A percentile compares a stretch with the other conserved stretches of the same genome.
These are phyloP conservation scores for Globisporangium recalcitrans DNA, from an alignment of 352 stramenopile species.

Conservation along the genomic window DNA sequence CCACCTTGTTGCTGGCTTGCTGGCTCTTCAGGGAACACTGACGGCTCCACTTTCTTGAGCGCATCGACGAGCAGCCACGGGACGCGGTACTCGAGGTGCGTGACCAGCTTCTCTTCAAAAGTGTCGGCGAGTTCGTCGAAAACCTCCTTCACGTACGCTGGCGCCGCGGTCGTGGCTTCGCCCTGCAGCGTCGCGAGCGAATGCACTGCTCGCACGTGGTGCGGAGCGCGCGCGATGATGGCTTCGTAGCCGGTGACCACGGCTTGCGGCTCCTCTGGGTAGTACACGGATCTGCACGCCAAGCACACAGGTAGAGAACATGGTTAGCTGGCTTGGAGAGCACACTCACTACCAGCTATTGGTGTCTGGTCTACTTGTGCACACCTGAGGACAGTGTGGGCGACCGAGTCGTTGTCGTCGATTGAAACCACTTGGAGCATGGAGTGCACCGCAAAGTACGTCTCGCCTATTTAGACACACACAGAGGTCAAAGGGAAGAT, in stretches of 20 bases:
- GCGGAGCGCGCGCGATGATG: conserved; percentile 28
- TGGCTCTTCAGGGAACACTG: conserved; percentile 14
- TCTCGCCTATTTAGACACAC: no score
- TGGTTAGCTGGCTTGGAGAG: neutral
- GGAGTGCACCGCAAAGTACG: conserved; percentile 54
- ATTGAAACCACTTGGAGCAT: conserved; percentile 68
- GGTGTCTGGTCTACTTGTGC: neutral
- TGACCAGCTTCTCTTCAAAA: conserved; percentile 82
- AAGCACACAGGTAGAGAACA: no score
- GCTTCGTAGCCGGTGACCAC: conserved; percentile 44
- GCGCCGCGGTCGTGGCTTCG: conserved; percentile 39
- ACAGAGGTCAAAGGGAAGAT: no score
- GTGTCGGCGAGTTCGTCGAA: conserved; percentile 76
- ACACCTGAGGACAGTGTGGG: conserved; percentile 68
- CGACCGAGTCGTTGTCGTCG: conserved; percentile 67
- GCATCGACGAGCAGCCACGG: conserved; percentile 74
- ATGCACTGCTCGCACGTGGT: conserved; percentile 57
- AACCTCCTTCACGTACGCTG: conserved; percentile 64
- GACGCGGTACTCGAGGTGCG: conserved; percentile 71
- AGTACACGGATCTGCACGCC: conserved; percentile 61
- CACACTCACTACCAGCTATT: neutral
- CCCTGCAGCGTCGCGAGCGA: conserved; percentile 62
- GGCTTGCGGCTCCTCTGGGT: conserved; percentile 46
- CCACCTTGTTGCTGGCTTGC: no score
- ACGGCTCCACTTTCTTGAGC: conserved; percentile 37